Base-by-base conservation (phyloP, 495 filamentous ascomycete genomes). In the Podospora bellae-mahoneyi region DNA sequence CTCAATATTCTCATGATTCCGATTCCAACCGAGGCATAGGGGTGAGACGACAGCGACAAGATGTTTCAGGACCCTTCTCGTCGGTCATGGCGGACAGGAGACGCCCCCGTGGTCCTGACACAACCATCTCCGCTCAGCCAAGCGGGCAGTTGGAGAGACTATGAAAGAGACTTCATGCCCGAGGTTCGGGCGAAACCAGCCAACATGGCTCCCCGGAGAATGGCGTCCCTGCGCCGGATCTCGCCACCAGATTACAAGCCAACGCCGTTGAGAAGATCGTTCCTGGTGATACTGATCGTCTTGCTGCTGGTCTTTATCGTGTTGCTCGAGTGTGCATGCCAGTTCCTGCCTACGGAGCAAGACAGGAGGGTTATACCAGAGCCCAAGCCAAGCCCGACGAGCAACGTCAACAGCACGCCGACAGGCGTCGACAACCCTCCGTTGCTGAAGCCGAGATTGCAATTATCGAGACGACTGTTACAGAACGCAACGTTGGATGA, bases 261-360 rank as follows among this genome's bases (percentile, higher is more conserved):
- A 9, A 55, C 68, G n/a, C 70, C 77, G 9, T 60, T 80, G 65
- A 71, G 74, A 72, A 78, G 78, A 76, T 68, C 71, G 23, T 80
- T 79, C 70, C 66, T 80, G n/a, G 54, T 60, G 0, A 53, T 10
- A 39, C 59, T 77, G 54, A 58, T 73, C 23, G 27, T 69, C 6
- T 62, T 69, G 44, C 57, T 79, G 63, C 28, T 73, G 26, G 69
- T 64, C 0, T 48, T 75, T 9, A 48, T 79, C 6, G 72, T 68
- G 3, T 18, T 72, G 5, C 57, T 78, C 57, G 74, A 53, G 4
- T 72, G 68, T 39, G 76, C 74, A 19, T 72, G 75, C 10, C 65
- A 64, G 19, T 64, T 64, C 15, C 70, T 80, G 20, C 78, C 78
- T 0, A 53, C 73, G 9, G 70, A 71, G 48, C 34, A 55, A 4